Evolutionary conservation across 176 grass and related monocot species (phyloP).

Genomic region (Cenchrus fungigraminus): DNA sequence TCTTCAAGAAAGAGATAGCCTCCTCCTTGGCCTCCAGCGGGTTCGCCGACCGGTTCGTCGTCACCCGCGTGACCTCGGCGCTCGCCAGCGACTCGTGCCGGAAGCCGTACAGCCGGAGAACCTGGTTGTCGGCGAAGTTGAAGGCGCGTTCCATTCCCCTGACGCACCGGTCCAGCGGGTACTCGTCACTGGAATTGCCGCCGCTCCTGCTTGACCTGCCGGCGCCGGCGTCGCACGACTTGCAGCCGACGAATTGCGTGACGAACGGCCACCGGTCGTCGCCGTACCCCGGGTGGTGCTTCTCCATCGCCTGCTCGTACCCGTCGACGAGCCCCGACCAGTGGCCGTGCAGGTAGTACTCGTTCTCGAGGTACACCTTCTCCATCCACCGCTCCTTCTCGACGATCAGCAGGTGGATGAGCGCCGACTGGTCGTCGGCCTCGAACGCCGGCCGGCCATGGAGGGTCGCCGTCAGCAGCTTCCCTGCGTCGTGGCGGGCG

Average conservation of each 20-base stretch:
- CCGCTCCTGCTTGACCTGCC: not conserved
- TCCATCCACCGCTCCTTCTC: slow-evolving; percentile 65
- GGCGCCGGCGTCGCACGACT: slow-evolving; percentile 37
- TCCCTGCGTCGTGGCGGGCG: slow-evolving; percentile 57
- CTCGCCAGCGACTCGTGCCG: slow-evolving; percentile 43
- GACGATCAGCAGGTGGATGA: slow-evolving; percentile 67
- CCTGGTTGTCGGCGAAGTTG: slow-evolving; percentile 87
- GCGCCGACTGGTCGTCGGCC: slow-evolving; percentile 84
- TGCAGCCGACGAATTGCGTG: slow-evolving; percentile 73
- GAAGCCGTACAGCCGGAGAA: slow-evolving; percentile 65
- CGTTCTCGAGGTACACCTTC: slow-evolving; percentile 72
- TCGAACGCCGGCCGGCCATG: slow-evolving; percentile 61
- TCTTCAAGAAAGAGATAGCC: slow-evolving; percentile 35
- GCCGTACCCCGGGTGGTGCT: slow-evolving; percentile 77
- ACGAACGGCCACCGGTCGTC: slow-evolving; percentile 84
- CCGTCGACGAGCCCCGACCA: slow-evolving; percentile 63
- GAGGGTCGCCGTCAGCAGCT: slow-evolving; percentile 53
- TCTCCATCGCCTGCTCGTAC: slow-evolving; percentile 64
- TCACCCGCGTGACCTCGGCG: slow-evolving; percentile 37
- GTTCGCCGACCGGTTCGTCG: slow-evolving; percentile 39
- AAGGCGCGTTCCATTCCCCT: slow-evolving; percentile 71
- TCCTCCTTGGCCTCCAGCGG: slow-evolving; percentile 50
- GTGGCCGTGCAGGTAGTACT: slow-evolving; percentile 69
- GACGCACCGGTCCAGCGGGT: slow-evolving; percentile 57
- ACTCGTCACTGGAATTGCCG: slow-evolving; percentile 36